Base-by-base conservation (phyloP, 2,329 filamentous ascomycete genomes). In the Ceratocystis destructans region DNA sequence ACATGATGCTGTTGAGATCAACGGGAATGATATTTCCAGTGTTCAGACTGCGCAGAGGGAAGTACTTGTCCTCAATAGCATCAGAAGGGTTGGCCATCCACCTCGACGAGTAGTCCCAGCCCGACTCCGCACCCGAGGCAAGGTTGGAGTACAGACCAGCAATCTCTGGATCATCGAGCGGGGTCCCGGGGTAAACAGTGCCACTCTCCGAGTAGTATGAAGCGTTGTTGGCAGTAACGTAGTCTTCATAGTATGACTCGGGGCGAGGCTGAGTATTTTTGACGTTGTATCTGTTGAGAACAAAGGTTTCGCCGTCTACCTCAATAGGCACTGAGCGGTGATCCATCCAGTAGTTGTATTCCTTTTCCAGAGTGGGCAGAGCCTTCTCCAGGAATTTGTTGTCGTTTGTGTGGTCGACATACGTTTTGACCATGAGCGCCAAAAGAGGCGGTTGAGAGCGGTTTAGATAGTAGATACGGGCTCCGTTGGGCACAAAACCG, bases 401-500 rank as follows among this genome's bases (percentile, higher is more conserved):
- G 70, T 88, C 85, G 61, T 85, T 82, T 33, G 85, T 87, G 71
- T 86, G 80, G 67, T 86, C 79, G 44, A 88, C 74, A 69, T 88
- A 88, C 15, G 78, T 74, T 69, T 80, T 81, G 64, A 88, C 80
- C 85, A 88, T 88, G 72, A 84, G 82, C 1, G 85, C 78, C 64
- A 88, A 75, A 59, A 88, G 73, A 1, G 86, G 86, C 20, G 85
- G 86, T 73, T 88, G 85, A 1, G 84, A 87, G 37, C 86, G 80
- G 72, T 88, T 87, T 65, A 87, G 77, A 70, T 87, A 88, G 76
- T 88, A 87, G 31, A 82, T 71, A 15, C 86, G 78, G n/a, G 83
- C 84, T 6, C 85, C 86, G 68, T 88, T 88, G 46, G 86, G 86
- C 3, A 88, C 79, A 71, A 88, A 87, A 10, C 85, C 85, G 70